These are phyloP conservation scores for Beauveria bassiana DNA, from an alignment of 2,329 filamentous ascomycete genomes.

Conservation along the genomic window DNA sequence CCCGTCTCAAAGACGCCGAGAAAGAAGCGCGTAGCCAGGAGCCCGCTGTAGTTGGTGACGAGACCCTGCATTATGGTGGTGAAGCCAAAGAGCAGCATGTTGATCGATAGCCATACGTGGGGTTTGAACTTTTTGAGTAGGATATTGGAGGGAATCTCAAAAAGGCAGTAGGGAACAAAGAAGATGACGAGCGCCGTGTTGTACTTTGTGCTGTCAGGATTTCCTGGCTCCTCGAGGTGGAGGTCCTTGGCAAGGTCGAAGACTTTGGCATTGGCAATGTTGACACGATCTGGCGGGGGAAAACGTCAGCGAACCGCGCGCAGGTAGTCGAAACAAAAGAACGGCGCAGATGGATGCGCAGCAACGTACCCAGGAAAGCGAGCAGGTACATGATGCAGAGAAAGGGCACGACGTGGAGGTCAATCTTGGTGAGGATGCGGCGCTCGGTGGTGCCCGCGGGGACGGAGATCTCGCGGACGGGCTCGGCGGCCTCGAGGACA, in stretches of 20 bases:
- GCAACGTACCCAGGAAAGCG: conserved; percentile 50
- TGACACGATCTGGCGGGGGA: conserved; percentile 51
- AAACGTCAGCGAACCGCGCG: neutral
- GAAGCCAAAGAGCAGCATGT: conserved; percentile 80
- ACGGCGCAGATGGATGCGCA: neutral
- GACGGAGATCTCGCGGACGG: conserved; percentile 13
- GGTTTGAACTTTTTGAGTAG: conserved; percentile 37
- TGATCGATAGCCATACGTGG: conserved; percentile 65
- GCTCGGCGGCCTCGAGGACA: conserved; percentile 1
- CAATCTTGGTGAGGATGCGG: conserved; percentile 61
- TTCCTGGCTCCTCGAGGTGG: conserved; percentile 37
- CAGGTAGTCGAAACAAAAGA: neutral
- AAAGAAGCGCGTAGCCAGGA: conserved; percentile 78
- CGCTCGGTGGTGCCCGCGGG: conserved; percentile 54
- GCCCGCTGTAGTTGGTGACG: conserved; percentile 66
- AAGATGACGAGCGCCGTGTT: conserved; percentile 74
- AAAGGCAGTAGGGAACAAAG: conserved; percentile 69
- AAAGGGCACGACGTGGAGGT: conserved; percentile 63
- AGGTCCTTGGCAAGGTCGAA: conserved; percentile 60
- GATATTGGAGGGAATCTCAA: conserved; percentile 56
- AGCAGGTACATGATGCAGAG: conserved; percentile 65
- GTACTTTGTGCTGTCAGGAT: conserved; percentile 53
- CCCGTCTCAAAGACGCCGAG: conserved; percentile 69
- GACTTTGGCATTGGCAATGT: conserved; percentile 69
- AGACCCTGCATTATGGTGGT: conserved; percentile 70